Conservation (phyloP, 2,329 filamentous ascomycete species). For the Teratosphaeria destructans region DNA sequence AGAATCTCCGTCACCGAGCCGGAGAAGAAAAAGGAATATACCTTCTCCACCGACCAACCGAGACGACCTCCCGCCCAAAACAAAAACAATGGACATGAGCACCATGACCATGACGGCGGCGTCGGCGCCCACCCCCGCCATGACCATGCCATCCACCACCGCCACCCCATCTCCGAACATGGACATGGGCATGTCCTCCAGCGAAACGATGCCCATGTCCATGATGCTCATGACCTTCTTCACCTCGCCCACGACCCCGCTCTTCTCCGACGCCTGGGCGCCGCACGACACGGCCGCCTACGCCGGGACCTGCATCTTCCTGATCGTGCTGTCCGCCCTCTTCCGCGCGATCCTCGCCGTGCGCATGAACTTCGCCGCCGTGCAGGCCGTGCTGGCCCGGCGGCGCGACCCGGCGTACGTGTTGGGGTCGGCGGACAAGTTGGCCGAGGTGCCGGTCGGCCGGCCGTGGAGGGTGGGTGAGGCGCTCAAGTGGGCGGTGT, state of each 20-base stretch:
- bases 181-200: constrained; percentile 7
- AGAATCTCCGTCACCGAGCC: background rate
- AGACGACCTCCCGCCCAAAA: background rate
- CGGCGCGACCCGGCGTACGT: background rate
- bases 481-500: constrained; percentile 57
- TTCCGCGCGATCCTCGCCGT: constrained; percentile 45
- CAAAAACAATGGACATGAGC: background rate
- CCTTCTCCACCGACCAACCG: background rate
- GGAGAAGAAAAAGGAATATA: background rate
- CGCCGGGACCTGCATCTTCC: constrained; percentile 80
- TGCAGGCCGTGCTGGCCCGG: constrained; percentile 6
- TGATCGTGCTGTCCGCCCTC: constrained; percentile 58
- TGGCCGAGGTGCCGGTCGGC: constrained; percentile 4
- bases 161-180: background rate
- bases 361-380: constrained; percentile 11
- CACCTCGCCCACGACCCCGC: constrained; percentile 47
- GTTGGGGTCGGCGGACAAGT: background rate
- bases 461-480: constrained; percentile 72
- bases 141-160: constrained; percentile 5
- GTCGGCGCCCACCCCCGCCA: constrained; percentile 1
- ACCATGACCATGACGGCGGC: constrained; percentile 1
- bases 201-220: constrained; percentile 23
- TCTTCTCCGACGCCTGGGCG: constrained; percentile 62
- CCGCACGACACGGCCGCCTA: constrained; percentile 60
- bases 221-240: constrained; percentile 54